Evolutionary conservation across 2,329 filamentous ascomycete genomes (phyloP).

Genomic region (Ceratocystis diversiconidia): DNA sequence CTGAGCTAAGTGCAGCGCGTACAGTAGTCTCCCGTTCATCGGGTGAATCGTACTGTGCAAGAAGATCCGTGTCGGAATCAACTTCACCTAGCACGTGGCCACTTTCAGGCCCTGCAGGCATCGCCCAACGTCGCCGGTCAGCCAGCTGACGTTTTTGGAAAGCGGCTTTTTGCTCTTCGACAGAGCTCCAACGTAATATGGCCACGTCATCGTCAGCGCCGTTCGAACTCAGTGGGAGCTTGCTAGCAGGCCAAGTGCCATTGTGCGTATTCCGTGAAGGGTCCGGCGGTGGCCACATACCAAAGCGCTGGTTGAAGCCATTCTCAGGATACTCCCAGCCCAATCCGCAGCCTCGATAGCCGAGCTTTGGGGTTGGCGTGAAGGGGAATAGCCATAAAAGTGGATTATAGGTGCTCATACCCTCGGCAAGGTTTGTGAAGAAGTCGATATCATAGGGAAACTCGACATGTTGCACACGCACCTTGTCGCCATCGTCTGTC

Average conservation of each 20-base stretch:
- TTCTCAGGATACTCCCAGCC: conserved; percentile 60
- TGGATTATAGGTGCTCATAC: conserved; percentile 56
- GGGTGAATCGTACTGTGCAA: conserved; percentile 33
- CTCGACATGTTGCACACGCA: conserved; percentile 50
- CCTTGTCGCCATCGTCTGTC: conserved; percentile 26
- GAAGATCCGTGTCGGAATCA: conserved; percentile 33
- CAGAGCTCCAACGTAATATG: conserved; percentile 22
- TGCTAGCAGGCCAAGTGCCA: conserved; percentile 27
- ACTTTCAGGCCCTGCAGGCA: conserved; percentile 33
- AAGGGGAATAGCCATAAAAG: conserved; percentile 59
- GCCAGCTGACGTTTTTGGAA: conserved; percentile 37
- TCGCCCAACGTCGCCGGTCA: conserved; percentile 30
- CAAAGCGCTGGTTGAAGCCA: conserved; percentile 52
- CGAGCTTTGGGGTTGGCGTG: conserved; percentile 35
- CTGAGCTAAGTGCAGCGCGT: conserved; percentile 20
- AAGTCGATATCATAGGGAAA: conserved; percentile 73
- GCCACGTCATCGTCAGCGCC: conserved; percentile 26
- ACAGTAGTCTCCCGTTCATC: conserved; percentile 27
- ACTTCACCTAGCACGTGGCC: conserved; percentile 37
- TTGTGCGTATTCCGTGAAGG: conserved; percentile 43
- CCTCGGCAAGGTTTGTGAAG: conserved; percentile 57
- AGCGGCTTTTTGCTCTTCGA: conserved; percentile 34
- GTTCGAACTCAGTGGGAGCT: conserved; percentile 20
- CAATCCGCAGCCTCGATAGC: conserved; percentile 26
- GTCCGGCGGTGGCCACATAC: conserved; percentile 49